These are phyloP conservation scores for Starmerella roubikii DNA, from an alignment of 805 yeast genomes.

Conservation along the genomic window DNA sequence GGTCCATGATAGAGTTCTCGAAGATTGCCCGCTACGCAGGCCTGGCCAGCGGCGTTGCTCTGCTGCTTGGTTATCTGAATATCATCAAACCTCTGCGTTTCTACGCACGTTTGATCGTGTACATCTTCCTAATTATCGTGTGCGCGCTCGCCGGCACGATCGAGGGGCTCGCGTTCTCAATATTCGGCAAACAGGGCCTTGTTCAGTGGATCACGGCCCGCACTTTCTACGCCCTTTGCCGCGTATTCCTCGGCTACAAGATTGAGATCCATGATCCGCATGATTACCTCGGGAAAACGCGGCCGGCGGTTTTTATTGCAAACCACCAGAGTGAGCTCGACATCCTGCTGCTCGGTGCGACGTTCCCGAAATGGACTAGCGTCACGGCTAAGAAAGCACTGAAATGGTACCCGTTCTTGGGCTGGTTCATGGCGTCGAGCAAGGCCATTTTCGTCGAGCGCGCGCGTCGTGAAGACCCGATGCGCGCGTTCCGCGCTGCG, in stretches of 20 bases:
- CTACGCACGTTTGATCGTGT: constrained; percentile 24
- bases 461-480: constrained; percentile 58
- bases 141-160: constrained; percentile 26
- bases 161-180: constrained; percentile 51
- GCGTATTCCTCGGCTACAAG: constrained; percentile 51
- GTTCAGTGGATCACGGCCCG: constrained; percentile 87
- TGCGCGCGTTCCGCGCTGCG: constrained; percentile 60
- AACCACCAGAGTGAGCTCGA: constrained; percentile 91
- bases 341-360: constrained; percentile 61
- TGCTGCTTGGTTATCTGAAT: constrained; percentile 24
- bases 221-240: constrained; percentile 52
- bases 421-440: constrained; percentile 90
- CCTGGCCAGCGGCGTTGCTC: constrained; percentile 11
- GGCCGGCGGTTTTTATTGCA: constrained; percentile 69
- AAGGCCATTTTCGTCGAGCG: constrained; percentile 90
- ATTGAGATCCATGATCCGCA: constrained; percentile 50
- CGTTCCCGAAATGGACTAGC: constrained; percentile 78
- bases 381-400: constrained; percentile 85
- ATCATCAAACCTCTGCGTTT: constrained; percentile 26
- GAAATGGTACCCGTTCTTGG: constrained; percentile 75
- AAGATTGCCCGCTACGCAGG: constrained; percentile 8
- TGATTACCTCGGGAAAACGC: constrained; percentile 32
- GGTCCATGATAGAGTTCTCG: constrained; percentile 8
- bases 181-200: constrained; percentile 61
- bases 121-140: constrained; percentile 21